Evolutionary conservation across 768 basidiomycete genomes (phyloP), one percentile per base, ranked within the genome.

Genomic region (Trametes villosa): DNA sequence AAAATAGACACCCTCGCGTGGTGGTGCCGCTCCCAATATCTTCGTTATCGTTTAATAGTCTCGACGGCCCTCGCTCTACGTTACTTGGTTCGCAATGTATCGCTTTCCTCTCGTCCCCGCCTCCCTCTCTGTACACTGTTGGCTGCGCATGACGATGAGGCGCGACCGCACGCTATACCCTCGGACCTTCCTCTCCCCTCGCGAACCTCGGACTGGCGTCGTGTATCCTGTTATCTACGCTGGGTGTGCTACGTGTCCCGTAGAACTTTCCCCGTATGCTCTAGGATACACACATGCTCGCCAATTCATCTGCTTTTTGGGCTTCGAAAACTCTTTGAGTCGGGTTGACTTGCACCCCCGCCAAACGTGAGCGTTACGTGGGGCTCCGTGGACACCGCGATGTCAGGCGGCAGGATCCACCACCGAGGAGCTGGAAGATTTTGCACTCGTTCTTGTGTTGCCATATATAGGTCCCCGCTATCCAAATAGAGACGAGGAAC

Each of bases 81-180:
- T 24, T 36, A 31, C 47, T 44, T 51, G 52, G 53, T 42, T 57
- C 41, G 11, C 51, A 57, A 49, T 47, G 49, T 56, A 31, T 47
- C 56, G 53, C 47, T 47, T 50, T 41, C 34, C 34, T 42, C 29
- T 51, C 38, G 31, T 51, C 44, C 24, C 26, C 26, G 24, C 31
- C 17, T 22, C 26, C 9, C 18, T 30, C 34, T 41, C 27, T 17
- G 13, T 38, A 13, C 33, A 38, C 48, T 20, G 30, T 49, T n/a
- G 9, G 20, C 6, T 34, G 12, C 33, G 20, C 24, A 36, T 26
- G 34, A 40, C 45, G 59, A 46, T 47, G 48, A 40, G 27, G 24
- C 58, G 20, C 41, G 38, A 33, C 34, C 20, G 18, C 53, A 47
- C 59, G 53, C 59, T 55, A 55, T 61, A 61, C 59, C 59, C 36